Percentiles rank a stretch among this genome's conserved stretches.
phyloP scores from a whole-genome alignment of 768 basidiomycete genomes.

The Multifurca ochricompacta region DNA sequence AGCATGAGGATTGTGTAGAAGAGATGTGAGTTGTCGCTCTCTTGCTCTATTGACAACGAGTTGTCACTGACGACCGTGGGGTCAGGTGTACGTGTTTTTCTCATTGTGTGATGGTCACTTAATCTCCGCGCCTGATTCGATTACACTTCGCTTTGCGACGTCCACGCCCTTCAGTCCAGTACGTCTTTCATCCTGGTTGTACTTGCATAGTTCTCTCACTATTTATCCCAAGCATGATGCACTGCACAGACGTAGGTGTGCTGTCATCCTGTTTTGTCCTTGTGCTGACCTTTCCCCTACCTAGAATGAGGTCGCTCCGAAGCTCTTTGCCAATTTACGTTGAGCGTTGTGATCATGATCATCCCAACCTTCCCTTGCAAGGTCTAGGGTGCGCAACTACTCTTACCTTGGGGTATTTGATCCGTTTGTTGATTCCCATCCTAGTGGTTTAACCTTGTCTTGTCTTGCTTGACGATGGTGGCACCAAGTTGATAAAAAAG shows the following conservation, averaged over 20 bases:
- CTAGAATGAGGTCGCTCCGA: conserved; percentile 59
- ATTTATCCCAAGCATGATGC: conserved; percentile 63
- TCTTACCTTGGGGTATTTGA: too few species aligned
- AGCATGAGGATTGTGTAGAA: conserved; percentile 89
- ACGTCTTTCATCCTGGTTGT: conserved; percentile 28
- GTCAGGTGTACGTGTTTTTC: conserved; percentile 23
- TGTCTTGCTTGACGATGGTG: background rate
- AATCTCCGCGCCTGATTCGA: background rate
- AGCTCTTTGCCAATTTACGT: conserved; percentile 72
- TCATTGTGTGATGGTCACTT: background rate
- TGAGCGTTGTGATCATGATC: conserved; percentile 24
- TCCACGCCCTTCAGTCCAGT: conserved; percentile 54
- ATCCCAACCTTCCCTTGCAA: background rate
- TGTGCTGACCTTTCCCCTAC: conserved; percentile 4
- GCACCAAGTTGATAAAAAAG: background rate
- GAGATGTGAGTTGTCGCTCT: conserved; percentile 61
- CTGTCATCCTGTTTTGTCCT: background rate
- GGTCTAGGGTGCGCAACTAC: background rate
- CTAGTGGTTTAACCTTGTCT: background rate
- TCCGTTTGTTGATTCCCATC: background rate
- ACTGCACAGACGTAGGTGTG: conserved; percentile 75
- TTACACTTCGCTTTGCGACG: background rate
- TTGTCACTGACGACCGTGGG: background rate
- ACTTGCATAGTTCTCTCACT: conserved; percentile 11
- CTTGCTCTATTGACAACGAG: background rate